Conservation (phyloP, 176 grass and related monocot species). For the Avena sativa region DNA sequence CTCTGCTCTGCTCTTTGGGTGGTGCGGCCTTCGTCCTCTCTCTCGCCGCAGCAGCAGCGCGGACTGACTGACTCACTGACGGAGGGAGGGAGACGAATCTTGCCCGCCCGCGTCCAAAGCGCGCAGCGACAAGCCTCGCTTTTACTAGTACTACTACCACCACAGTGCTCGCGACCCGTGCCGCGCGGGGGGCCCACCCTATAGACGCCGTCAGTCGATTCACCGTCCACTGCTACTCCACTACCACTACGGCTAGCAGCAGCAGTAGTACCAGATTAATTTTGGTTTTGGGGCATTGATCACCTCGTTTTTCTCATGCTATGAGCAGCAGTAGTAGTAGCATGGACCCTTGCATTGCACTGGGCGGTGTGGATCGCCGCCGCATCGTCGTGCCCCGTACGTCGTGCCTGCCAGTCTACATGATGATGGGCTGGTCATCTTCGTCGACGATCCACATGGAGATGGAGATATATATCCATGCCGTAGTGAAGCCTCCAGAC, state of each 20-base stretch:
- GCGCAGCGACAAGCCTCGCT: constrained; percentile 41
- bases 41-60: neutral
- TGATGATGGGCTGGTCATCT: neutral
- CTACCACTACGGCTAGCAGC: no score
- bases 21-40: neutral
- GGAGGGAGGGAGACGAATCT: neutral
- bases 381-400: neutral
- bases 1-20: neutral
- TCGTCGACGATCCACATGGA: neutral
- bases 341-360: neutral
- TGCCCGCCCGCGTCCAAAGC: constrained; percentile 1
- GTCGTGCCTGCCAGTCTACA: no score
- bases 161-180: neutral
- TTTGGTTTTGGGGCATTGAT: neutral
- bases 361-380: neutral
- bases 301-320: constrained; percentile 9
- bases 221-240: neutral
- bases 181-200: neutral
- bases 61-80: neutral
- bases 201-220: neutral
- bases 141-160: neutral
- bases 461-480: neutral
- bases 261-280: neutral
- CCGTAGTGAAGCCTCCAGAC: neutral
- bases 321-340: neutral